Evolutionary conservation across 2,329 filamentous ascomycete genomes (phyloP).

Genomic region (Chaetomium olivaceum): DNA sequence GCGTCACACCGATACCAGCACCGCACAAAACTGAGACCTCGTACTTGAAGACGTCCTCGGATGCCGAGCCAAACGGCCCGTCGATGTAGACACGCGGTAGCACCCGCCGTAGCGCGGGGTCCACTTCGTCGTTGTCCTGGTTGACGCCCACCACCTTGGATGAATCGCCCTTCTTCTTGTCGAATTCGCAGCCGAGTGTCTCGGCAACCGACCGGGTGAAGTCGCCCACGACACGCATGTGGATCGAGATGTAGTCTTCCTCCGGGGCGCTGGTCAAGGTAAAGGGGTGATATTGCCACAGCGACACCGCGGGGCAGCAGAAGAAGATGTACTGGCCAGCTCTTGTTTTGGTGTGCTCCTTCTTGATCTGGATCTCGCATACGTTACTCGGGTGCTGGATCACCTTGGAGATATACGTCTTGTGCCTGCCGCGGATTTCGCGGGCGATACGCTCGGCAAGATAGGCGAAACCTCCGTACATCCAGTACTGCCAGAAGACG

Average conservation of each 20-base stretch:
- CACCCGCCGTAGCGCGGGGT: constrained; percentile 70
- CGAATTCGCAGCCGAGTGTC: constrained; percentile 74
- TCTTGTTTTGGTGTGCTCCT: constrained; percentile 77
- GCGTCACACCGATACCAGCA: constrained; percentile 83
- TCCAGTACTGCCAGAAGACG: constrained; percentile 88
- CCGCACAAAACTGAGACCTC: constrained; percentile 78
- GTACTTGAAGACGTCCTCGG: constrained; percentile 88
- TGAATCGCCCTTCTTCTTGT: constrained; percentile 54
- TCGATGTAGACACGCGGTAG: constrained; percentile 81
- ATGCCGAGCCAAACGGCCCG: constrained; percentile 81
- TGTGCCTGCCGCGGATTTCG: constrained; percentile 77
- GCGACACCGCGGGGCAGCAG: constrained; percentile 80
- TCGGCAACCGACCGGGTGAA: constrained; percentile 72
- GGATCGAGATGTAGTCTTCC: constrained; percentile 86
- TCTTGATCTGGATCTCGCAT: constrained; percentile 89
- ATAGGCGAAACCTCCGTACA: constrained; percentile 79
- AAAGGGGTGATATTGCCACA: constrained; percentile 89
- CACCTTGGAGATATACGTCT: constrained; percentile 85
- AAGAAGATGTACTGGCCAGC: constrained; percentile 89
- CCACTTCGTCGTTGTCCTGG: constrained; percentile 59
- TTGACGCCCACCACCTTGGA: constrained; percentile 71
- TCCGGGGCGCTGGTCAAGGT: constrained; percentile 84
- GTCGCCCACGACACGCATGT: constrained; percentile 80
- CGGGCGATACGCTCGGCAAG: constrained; percentile 76
- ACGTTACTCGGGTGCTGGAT: constrained; percentile 88